Evolutionary conservation across 306 rosid genomes (phyloP), one percentile per base, ranked within the genome.

Genomic region (Luffa acutangula): DNA sequence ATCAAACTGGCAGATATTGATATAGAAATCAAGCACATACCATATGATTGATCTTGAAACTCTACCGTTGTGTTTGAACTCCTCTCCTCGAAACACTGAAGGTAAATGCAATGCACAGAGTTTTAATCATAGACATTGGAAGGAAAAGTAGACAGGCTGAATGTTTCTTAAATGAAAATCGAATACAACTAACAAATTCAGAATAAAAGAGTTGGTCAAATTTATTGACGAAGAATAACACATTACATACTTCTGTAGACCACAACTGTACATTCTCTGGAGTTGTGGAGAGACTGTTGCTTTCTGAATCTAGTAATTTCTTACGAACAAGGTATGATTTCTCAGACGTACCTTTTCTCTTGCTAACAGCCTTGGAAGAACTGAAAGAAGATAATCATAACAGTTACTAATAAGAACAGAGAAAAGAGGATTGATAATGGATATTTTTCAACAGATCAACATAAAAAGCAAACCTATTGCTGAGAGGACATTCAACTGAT

Each of bases 231-330:
- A 59, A 78, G 39, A 78, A 48, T 65, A 34, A 39, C 58, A 65
- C 59, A 52, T 76, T 39, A 65, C 65, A 78, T 85, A 90, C 93
- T 88, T 90, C 91, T 45, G 90, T 89, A 72, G 93, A 89, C 93
- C 93, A 90, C 91, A 89, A 86, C 21, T 86, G 89, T 69, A 83
- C 84, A 67, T 78, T 88, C 85, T 91, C 91, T 33, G 87, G 91
- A 65, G 81, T 81, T 71, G 71, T 78, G 70, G 75, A 20, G 82
- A 77, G 81, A 77, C 82, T 80, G 49, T 84, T 80, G 78, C 82
- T 79, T 80, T 83, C 85, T 74, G 85, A 78, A 80, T 67, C 84
- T 54, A 76, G 83, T 58, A 90, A 79, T 80, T 81, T 89, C 17
- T 80, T 79, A 9, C 81, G 52, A 17, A 81, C 81, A 67, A 51